Percentiles rank a stretch among this genome's conserved stretches.
These are phyloP conservation scores for Daedaleopsis nitida DNA, from an alignment of 768 basidiomycete genomes.

Conservation along the genomic window DNA sequence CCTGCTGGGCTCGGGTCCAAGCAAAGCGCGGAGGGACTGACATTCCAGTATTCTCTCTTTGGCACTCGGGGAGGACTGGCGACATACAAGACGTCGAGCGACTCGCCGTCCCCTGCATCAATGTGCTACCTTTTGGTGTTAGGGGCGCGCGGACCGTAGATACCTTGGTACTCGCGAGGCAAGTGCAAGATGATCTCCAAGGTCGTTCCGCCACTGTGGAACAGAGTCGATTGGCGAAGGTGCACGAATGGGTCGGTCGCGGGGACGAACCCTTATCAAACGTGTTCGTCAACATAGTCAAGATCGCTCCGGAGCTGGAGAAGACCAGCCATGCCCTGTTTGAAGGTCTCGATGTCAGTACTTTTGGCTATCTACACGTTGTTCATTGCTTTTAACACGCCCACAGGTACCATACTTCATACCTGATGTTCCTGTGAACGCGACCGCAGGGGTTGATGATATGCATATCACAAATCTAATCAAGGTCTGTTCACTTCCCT, in stretches of 20 bases:
- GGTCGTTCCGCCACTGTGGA: slow-evolving; percentile 42
- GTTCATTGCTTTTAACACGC: not conserved
- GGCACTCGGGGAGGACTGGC: slow-evolving; percentile 46
- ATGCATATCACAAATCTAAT: slow-evolving; percentile 28
- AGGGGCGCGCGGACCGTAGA: slow-evolving; percentile 14
- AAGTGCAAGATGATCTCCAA: slow-evolving; percentile 39
- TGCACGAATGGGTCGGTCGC: slow-evolving; percentile 41
- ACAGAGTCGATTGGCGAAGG: slow-evolving; percentile 39
- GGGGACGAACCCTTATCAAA: slow-evolving; percentile 40
- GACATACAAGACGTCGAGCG: slow-evolving; percentile 31
- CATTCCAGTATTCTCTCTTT: slow-evolving; percentile 44
- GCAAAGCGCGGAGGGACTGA: slow-evolving; percentile 30
- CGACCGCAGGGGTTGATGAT: slow-evolving; percentile 10
- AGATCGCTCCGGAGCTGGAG: slow-evolving; percentile 32
- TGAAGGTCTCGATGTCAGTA: slow-evolving; percentile 37
- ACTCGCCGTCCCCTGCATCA: slow-evolving; percentile 48
- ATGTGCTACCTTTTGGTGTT: slow-evolving; percentile 43
- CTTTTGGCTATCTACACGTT: not conserved
- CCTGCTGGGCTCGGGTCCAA: slow-evolving; percentile 46
- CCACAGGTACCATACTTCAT: slow-evolving; percentile 39
- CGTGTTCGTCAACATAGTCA: slow-evolving; percentile 47
- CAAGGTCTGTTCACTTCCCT: slow-evolving; percentile 22
- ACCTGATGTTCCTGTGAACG: slow-evolving; percentile 22
- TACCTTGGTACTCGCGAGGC: slow-evolving; percentile 32
- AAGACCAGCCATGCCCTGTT: slow-evolving; percentile 25